Base-by-base conservation (phyloP, 75 land plant species). In the Pinus albicaulis region DNA sequence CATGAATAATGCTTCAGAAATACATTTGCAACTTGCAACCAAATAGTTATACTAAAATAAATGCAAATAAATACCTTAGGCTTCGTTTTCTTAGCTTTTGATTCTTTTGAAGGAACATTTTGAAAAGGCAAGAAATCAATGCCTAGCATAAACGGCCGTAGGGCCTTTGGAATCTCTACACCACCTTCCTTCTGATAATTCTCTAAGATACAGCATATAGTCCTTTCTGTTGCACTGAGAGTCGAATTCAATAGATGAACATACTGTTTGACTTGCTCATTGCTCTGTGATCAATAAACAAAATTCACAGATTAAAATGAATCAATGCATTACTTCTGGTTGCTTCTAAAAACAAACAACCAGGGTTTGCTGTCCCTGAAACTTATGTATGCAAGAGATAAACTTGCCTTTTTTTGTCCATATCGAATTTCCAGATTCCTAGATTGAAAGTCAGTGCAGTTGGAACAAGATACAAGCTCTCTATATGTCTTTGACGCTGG, bases 391-490 rank as follows among this genome's bases (percentile, higher is more conserved):
- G 5, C 34, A 66, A 66, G 25, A 68, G 11, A 24, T 41, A n/a
- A 31, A 56, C 83, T 58, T 60, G 80, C 98, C 98, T 92, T 94
- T 75, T 90, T 96, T 80, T 96, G 99, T 36, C 99, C 99, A 81
- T 85, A 96, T 59, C 98, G 87, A 52, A 92, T 93, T 72, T 95
- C 99, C 25, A 96, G 79, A 38, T 78, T 96, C 63, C 99, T 86
- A 36, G 99, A 74, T 57, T 96, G 99, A 66, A 84, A 96, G 71
- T 96, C 99, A 23, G 99, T 96, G 76, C 98, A 96, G 74, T 96
- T 96, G 58, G 99, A 96, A 75, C 99, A 96, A 34, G 99, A 96
- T 11, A 96, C 99, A 13, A 96, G 91, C 84, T 96, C 99, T 64
- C 99, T 90, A 77, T 85, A 87, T n/a, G 98, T 87, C 69, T 88